These are phyloP conservation scores for Protomyces inouyei DNA, from an alignment of 1,139 yeast species.

Conservation along the genomic window DNA sequence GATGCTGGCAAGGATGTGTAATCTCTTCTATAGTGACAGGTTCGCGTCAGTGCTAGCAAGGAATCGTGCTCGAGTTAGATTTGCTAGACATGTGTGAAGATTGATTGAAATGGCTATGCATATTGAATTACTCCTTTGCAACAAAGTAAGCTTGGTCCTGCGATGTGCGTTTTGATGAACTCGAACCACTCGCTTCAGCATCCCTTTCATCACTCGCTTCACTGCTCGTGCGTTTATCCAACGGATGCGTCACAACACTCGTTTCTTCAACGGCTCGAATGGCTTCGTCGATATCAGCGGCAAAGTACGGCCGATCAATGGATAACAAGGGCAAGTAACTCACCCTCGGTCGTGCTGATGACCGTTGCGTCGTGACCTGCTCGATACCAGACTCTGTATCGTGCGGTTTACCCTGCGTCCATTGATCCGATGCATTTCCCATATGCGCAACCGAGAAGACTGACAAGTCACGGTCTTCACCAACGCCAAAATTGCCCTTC, in stretches of 20 bases:
- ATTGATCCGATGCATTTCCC: neutral
- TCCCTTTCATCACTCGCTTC: neutral
- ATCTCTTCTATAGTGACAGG: no score
- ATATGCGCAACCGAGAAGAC: slow-evolving; percentile 25
- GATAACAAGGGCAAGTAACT: slow-evolving; percentile 11
- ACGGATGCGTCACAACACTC: neutral
- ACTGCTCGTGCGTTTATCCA: neutral
- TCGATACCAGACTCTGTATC: slow-evolving; percentile 13
- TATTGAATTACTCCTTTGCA: neutral
- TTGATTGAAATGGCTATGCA: neutral
- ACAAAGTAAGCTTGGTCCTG: neutral
- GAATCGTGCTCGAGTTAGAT: no score
- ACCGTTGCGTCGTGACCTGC: neutral
- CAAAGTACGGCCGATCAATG: slow-evolving; percentile 25
- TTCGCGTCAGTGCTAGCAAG: no score
- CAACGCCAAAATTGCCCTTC: slow-evolving; percentile 73
- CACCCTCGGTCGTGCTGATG: neutral
- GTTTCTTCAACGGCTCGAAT: slow-evolving; percentile 18
- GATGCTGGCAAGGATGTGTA: no score
- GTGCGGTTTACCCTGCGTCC: neutral
- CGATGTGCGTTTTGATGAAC: neutral
- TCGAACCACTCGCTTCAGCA: neutral
- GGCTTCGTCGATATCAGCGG: slow-evolving; percentile 26
- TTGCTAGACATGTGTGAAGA: neutral
- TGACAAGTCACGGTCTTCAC: slow-evolving; percentile 10